A percentile compares a stretch with the other conserved stretches of the same genome.
phyloP scores from a whole-genome alignment of 768 basidiomycete genomes.

The Coprinellus aureogranulatus region DNA sequence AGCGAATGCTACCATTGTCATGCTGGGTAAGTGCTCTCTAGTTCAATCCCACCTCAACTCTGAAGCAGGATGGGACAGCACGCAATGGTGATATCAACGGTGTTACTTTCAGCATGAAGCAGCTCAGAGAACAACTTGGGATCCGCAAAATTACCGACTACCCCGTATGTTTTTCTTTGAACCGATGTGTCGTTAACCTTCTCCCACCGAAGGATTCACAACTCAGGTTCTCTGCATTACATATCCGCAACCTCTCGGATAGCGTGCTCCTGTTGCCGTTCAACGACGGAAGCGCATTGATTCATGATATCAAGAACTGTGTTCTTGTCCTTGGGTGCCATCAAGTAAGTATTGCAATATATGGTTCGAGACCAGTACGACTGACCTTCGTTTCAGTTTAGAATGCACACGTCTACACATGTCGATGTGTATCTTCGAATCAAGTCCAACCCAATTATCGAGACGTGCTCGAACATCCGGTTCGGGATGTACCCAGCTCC shows the following conservation, averaged over 20 bases:
- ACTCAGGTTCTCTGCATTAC: constrained; percentile 41
- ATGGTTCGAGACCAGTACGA: not conserved
- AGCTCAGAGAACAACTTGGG: constrained; percentile 85
- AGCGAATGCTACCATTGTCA: constrained; percentile 81
- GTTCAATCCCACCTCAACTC: not conserved
- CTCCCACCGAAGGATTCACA: constrained; percentile 22
- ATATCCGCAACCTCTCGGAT: constrained; percentile 58
- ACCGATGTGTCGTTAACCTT: constrained; percentile 70
- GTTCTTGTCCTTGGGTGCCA: constrained; percentile 73
- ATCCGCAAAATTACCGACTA: too few species aligned
- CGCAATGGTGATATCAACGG: constrained; percentile 61
- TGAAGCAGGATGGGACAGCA: constrained; percentile 30
- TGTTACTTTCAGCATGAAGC: constrained; percentile 63
- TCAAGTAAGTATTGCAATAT: constrained; percentile 53
- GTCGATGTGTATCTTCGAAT: constrained; percentile 68
- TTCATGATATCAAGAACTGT: constrained; percentile 63
- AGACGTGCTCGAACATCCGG: constrained; percentile 60
- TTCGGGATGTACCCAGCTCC: constrained; percentile 62
- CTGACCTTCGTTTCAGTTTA: constrained; percentile 55
- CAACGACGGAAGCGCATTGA: constrained; percentile 68
- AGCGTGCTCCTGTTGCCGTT: constrained; percentile 65
- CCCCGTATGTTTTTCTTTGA: too few species aligned
- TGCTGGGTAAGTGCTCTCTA: constrained; percentile 47
- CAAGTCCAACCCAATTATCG: constrained; percentile 76
- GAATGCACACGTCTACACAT: constrained; percentile 73